Percentiles rank a stretch among this genome's conserved stretches.
phyloP scores from a whole-genome alignment of 2,329 filamentous ascomycete genomes.

The Fusarium cyanostomum region DNA sequence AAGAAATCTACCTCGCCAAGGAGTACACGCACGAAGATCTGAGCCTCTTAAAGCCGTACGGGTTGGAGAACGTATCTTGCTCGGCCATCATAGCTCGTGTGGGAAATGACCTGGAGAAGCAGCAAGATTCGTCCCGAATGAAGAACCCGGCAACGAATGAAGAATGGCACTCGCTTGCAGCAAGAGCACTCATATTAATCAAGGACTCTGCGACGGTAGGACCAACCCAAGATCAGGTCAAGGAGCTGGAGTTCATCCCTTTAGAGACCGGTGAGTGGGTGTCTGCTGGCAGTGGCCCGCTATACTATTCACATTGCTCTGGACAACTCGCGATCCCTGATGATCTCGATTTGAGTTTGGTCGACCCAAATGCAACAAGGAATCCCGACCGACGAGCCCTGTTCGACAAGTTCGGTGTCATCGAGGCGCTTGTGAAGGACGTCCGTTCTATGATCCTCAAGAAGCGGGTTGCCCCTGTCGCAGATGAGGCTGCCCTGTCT shows the following conservation, averaged over 20 bases:
- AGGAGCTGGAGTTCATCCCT: conserved; percentile 22
- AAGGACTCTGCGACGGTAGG: background rate
- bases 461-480: background rate
- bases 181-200: conserved; percentile 8
- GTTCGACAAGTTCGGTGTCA: conserved; percentile 25
- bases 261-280: conserved; percentile 28
- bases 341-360: conserved; percentile 15
- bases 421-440: conserved; percentile 11
- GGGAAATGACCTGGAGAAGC: conserved; percentile 9
- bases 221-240: background rate
- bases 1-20: conserved; percentile 32
- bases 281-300: background rate
- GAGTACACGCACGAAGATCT: conserved; percentile 20
- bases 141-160: conserved; percentile 8
- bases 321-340: conserved; percentile 15
- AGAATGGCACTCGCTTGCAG: conserved; percentile 32
- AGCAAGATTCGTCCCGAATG: conserved; percentile 11
- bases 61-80: background rate
- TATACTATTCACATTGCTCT: conserved; percentile 25
- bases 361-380: conserved; percentile 8
- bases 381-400: conserved; percentile 23
- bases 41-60: conserved; percentile 6
- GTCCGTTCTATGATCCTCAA: conserved; percentile 15
- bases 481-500: background rate
- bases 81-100: conserved; percentile 7